These are phyloP conservation scores for Psidium friedrichsthalianum DNA, from an alignment of 345 rosid genomes.

Conservation along the genomic window DNA sequence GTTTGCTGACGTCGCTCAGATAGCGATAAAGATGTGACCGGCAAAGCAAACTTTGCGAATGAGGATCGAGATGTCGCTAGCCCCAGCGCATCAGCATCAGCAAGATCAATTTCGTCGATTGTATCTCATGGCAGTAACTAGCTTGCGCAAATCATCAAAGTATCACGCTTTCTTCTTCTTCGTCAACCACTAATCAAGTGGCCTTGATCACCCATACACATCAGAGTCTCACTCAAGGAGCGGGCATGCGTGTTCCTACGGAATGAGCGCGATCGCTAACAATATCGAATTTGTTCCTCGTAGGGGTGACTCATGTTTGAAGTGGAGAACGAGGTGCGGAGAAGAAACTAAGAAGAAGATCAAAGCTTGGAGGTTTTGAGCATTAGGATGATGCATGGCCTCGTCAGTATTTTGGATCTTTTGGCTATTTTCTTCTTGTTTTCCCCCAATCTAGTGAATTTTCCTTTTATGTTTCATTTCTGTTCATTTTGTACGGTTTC, in stretches of 20 bases:
- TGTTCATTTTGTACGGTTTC: background rate
- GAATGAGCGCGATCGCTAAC: background rate
- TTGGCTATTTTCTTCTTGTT: background rate
- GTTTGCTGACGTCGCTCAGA: conserved; percentile 86
- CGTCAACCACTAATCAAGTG: background rate
- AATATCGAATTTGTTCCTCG: background rate
- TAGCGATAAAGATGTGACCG: conserved; percentile 73
- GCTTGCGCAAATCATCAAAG: background rate
- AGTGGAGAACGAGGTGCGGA: background rate
- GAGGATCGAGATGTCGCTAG: conserved; percentile 44
- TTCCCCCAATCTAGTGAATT: background rate
- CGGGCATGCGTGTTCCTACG: background rate
- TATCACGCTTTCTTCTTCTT: background rate
- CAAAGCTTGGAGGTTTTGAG: background rate
- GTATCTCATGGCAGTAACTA: conserved; percentile 33
- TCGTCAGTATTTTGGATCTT: background rate
- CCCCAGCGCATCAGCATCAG: conserved; percentile 37
- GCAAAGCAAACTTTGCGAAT: conserved; percentile 42
- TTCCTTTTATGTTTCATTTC: background rate
- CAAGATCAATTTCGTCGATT: conserved; percentile 12
- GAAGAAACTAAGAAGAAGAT: background rate
- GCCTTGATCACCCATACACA: background rate
- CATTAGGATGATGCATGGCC: background rate
- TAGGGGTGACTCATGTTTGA: background rate
- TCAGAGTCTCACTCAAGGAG: background rate